Percentiles rank a stretch among this genome's conserved stretches.
Conservation (phyloP, 2,329 filamentous ascomycete genomes). For the Chalara sp. region DNA sequence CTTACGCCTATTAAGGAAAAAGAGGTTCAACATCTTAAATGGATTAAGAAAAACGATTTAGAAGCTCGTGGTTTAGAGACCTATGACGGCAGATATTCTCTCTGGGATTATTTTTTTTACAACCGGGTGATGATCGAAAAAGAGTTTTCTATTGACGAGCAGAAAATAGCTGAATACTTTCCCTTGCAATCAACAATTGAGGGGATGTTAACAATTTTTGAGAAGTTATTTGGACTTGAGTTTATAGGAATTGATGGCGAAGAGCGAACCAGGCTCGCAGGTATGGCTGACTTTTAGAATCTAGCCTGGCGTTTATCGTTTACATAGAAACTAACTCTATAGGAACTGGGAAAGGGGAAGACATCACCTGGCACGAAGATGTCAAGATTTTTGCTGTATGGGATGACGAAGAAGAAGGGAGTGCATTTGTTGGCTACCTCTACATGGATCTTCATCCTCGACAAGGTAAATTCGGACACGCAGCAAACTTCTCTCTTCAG, state of each 20-base stretch:
- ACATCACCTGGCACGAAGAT: constrained; percentile 84
- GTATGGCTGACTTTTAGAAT: too few species aligned
- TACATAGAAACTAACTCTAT: too few species aligned
- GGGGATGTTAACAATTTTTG: constrained; percentile 77
- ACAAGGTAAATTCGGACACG: constrained; percentile 76
- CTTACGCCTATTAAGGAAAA: not conserved
- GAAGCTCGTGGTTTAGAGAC: not conserved
- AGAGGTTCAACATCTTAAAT: not conserved
- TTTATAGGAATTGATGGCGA: constrained; percentile 66
- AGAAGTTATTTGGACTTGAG: constrained; percentile 71
- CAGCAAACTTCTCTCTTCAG: constrained; percentile 77
- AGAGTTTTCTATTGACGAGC: constrained; percentile 72
- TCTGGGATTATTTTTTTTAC: constrained; percentile 79
- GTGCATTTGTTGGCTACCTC: constrained; percentile 71
- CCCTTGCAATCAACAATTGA: constrained; percentile 65
- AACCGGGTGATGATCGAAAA: constrained; percentile 73
- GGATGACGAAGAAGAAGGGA: constrained; percentile 65
- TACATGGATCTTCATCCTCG: constrained; percentile 77
- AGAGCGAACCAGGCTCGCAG: constrained; percentile 42
- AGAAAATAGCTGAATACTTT: constrained; percentile 77
- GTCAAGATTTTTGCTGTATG: constrained; percentile 76
- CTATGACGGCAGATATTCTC: constrained; percentile 48
- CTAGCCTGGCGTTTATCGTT: too few species aligned
- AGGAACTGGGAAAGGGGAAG: too few species aligned
- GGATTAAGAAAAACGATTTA: not conserved